Conservation (phyloP, 306 rosid genomes). For the Erythrophleum fordii region DNA sequence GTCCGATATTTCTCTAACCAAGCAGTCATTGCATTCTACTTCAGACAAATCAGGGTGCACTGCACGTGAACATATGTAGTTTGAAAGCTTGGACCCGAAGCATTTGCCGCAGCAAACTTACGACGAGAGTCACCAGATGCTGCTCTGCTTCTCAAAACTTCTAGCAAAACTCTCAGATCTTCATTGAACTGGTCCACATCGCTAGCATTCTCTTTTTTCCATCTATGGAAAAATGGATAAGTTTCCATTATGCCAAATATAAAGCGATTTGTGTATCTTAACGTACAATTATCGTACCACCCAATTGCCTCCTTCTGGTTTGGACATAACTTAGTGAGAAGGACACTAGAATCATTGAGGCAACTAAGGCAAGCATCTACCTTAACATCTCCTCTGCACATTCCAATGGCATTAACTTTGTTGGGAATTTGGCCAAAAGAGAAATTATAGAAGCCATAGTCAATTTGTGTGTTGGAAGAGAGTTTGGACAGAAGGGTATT, state of each 20-base stretch:
- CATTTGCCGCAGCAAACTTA: conserved; percentile 28
- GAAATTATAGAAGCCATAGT: conserved; percentile 38
- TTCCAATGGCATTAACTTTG: conserved; percentile 34
- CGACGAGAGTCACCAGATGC: conserved; percentile 24
- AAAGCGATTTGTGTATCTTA: conserved; percentile 42
- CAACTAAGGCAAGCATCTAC: conserved; percentile 41
- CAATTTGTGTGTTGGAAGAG: neutral
- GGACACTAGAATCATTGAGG: conserved; percentile 27
- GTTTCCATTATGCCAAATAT: conserved; percentile 20
- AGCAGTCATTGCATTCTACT: conserved; percentile 30
- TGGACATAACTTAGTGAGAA: conserved; percentile 40
- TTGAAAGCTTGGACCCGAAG: neutral
- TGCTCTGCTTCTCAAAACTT: neutral
- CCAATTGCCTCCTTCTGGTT: conserved; percentile 48
- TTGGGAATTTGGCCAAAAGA: conserved; percentile 37
- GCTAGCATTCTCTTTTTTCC: neutral
- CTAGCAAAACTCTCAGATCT: neutral
- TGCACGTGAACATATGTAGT: conserved; percentile 29
- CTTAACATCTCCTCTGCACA: conserved; percentile 54
- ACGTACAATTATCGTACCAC: conserved; percentile 43
- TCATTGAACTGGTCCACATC: neutral
- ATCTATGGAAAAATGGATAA: neutral
- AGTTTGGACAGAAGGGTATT: conserved; percentile 36
- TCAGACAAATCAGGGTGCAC: conserved; percentile 49
- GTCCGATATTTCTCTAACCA: accelerated